phyloP scores from a whole-genome alignment of 2,329 filamentous ascomycete genomes.

The Emergomyces pasteurianus region DNA sequence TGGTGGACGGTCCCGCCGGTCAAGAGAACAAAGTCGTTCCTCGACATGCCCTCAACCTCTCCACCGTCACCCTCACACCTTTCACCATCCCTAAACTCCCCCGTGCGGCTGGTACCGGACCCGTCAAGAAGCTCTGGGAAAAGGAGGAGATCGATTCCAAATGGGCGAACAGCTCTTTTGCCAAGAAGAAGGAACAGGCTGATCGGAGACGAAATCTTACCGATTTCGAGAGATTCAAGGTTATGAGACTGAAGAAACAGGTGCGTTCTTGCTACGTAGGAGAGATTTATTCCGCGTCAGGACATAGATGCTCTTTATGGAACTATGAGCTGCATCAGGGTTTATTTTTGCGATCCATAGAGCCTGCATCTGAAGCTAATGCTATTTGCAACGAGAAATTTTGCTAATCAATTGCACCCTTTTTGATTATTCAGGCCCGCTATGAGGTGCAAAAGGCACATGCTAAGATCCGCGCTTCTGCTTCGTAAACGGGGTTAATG shows the following conservation, averaged over 20 bases:
- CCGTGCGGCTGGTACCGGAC: constrained; percentile 68
- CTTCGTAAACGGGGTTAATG: constrained; percentile 42
- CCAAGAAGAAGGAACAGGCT: constrained; percentile 80
- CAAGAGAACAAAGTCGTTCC: constrained; percentile 68
- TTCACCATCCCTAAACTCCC: constrained; percentile 79
- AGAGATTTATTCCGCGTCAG: background rate
- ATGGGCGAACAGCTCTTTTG: constrained; percentile 85
- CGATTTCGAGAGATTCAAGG: constrained; percentile 99
- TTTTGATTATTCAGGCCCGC: constrained; percentile 46
- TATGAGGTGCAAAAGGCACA: constrained; percentile 96
- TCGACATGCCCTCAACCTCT: constrained; percentile 75
- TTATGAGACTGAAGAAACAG: constrained; percentile 98
- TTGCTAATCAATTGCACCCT: background rate
- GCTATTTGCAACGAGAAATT: too few species aligned
- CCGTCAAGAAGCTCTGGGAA: constrained; percentile 83
- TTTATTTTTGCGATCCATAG: background rate
- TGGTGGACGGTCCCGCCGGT: constrained; percentile 87
- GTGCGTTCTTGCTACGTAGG: constrained; percentile 38
- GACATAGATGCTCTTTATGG: background rate
- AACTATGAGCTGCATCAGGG: background rate
- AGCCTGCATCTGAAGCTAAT: background rate
- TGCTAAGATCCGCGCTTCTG: constrained; percentile 78
- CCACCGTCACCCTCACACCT: constrained; percentile 75
- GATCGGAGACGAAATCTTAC: constrained; percentile 81
- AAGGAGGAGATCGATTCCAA: constrained; percentile 82